Evolutionary conservation across 1,139 yeast species (phyloP).

Genomic region (Yamadazyma epiphylla): DNA sequence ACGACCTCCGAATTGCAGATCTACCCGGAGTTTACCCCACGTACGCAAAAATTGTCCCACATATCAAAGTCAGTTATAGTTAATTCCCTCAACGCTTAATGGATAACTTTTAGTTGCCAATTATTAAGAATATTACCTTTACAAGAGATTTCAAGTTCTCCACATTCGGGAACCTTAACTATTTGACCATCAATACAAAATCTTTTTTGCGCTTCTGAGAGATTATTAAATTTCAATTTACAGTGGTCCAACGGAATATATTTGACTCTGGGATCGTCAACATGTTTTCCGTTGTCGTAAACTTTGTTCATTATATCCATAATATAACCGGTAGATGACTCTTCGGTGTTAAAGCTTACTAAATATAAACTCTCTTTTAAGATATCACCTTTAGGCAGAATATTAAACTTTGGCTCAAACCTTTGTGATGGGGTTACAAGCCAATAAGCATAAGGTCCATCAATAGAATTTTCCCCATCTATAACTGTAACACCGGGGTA

Average conservation of each 20-base stretch:
- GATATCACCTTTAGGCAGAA: conserved; percentile 68
- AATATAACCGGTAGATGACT: conserved; percentile 25
- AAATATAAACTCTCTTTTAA: conserved; percentile 48
- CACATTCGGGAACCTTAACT: conserved; percentile 25
- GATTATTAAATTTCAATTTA: conserved; percentile 19
- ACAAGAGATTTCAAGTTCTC: conserved; percentile 10
- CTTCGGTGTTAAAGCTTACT: conserved; percentile 47
- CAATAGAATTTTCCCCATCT: conserved; percentile 6
- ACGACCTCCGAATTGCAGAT: not conserved
- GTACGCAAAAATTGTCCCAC: too few species aligned
- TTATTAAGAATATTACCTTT: conserved; percentile 17
- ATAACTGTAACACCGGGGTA: conserved; percentile 42
- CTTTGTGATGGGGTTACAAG: conserved; percentile 57
- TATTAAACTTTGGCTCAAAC: conserved; percentile 65
- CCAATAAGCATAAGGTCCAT: conserved; percentile 62
- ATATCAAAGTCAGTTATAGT: too few species aligned
- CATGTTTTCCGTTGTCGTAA: conserved; percentile 55
- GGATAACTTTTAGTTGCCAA: conserved; percentile 25
- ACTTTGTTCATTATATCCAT: conserved; percentile 57
- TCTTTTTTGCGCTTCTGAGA: conserved; percentile 25
- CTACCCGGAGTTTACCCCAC: not conserved
- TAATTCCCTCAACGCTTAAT: too few species aligned
- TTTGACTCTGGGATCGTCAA: conserved; percentile 3
- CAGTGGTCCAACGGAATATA: not conserved
- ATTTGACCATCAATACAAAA: conserved; percentile 56